A percentile compares a stretch with the other conserved stretches of the same genome.
Evolutionary conservation across 176 grass and related monocot genomes (phyloP).

Genomic region (Hyparrhenia diplandra): DNA sequence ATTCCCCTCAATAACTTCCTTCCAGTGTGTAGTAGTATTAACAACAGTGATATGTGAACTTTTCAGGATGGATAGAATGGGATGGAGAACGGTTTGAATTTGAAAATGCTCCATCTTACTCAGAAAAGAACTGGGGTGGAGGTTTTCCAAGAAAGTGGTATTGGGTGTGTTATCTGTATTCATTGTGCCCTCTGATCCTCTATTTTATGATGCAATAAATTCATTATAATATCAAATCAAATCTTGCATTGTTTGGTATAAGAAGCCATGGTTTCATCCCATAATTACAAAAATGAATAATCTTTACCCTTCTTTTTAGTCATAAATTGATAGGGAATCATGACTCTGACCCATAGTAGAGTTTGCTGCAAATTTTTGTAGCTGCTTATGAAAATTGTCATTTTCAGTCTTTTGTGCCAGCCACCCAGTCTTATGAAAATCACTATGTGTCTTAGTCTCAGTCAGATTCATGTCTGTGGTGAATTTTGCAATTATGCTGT

Average conservation of each 20-base stretch:
- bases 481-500: not conserved
- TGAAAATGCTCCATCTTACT: conserved; percentile 94
- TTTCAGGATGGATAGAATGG: conserved; percentile 97
- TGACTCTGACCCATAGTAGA: not conserved
- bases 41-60: not conserved
- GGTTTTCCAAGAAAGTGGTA: conserved; percentile 97
- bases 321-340: not conserved
- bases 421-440: not conserved
- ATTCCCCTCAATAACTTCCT: not conserved
- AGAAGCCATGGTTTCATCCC: not conserved
- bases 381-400: not conserved
- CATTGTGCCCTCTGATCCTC: conserved; percentile 12
- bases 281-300: not conserved
- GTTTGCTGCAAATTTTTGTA: not conserved
- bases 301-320: not conserved
- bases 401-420: not conserved
- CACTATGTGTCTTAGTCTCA: not conserved
- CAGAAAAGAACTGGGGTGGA: conserved; percentile 94
- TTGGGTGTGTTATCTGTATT: conserved; percentile 66
- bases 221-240: conserved; percentile 3
- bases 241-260: not conserved
- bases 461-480: not conserved
- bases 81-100: conserved; percentile 89
- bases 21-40: not conserved
- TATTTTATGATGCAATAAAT: conserved; percentile 13